Conservation (phyloP, 1,139 yeast species). For the Wickerhamiella pararugosa region DNA sequence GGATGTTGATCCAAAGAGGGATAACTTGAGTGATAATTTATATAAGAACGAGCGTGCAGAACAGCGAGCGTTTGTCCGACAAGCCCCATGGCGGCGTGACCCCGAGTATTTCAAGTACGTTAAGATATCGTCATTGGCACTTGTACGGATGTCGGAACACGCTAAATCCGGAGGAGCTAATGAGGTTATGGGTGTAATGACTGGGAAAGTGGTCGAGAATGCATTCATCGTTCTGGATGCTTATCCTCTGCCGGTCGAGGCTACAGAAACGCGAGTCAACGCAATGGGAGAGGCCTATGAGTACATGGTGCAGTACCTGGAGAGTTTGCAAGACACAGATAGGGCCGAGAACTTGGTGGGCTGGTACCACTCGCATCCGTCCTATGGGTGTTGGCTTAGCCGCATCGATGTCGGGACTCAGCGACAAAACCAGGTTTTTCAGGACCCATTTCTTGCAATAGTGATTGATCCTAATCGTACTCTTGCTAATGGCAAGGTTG, state of each 20-base stretch:
- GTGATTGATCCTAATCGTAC: slow-evolving; percentile 89
- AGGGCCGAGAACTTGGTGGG: slow-evolving; percentile 39
- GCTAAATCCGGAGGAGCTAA: slow-evolving; percentile 79
- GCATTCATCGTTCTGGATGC: slow-evolving; percentile 66
- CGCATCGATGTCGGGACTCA: slow-evolving; percentile 88
- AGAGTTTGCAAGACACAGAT: slow-evolving; percentile 39
- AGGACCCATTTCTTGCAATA: slow-evolving; percentile 90
- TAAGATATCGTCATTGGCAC: slow-evolving; percentile 57
- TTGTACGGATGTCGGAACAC: slow-evolving; percentile 67
- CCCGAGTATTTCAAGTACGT: slow-evolving; percentile 53
- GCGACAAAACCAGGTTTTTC: slow-evolving; percentile 73
- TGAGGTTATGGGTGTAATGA: slow-evolving; percentile 90
- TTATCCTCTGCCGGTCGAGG: slow-evolving; percentile 83
- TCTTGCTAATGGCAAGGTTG: slow-evolving; percentile 47
- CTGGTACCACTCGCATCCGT: slow-evolving; percentile 95
- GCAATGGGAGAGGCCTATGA: slow-evolving; percentile 92
- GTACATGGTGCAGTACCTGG: slow-evolving; percentile 76
- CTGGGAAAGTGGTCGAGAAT: slow-evolving; percentile 51
- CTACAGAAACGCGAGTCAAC: slow-evolving; percentile 90
- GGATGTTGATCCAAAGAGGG: slow-evolving; percentile 5
- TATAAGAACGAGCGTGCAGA: slow-evolving; percentile 1
- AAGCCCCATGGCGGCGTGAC: slow-evolving; percentile 9
- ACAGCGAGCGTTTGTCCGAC: slow-evolving; percentile 3
- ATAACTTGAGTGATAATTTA: slow-evolving; percentile 1
- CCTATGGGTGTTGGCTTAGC: slow-evolving; percentile 67